Base-by-base conservation (phyloP, 345 rosid species). In the Iberis pinnata region DNA sequence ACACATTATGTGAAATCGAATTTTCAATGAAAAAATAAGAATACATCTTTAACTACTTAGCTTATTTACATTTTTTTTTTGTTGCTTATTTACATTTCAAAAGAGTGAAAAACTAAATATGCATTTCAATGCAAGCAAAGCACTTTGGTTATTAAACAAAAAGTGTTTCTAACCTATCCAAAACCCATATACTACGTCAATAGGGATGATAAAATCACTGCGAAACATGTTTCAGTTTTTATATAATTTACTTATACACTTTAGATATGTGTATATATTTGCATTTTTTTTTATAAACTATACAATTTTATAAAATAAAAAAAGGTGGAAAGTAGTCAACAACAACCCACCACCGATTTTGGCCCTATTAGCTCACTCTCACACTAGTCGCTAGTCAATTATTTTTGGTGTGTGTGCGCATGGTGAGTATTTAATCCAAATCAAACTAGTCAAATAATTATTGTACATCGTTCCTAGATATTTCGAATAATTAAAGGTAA, bases 271-370 rank as follows among this genome's bases (percentile, higher is more conserved):
- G 12, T 13, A 4, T 12, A 12, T 36, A 22, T 13, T 12, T 9
- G 31, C 3, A 19, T 6, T 22, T 22, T 22, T 20, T 24, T 44
- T 22, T n/a, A 19, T 37, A 50, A 32, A 51, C 56, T 51, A 53
- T 22, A 10, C 35, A 12, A 14, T 11, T 22, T 12, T 37, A 15
- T 12, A 5, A 31, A 9, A 20, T 0, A 2, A 19, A 17, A 45
- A 33, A 42, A 41, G 1, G 4, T 22, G 3, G 12, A 58, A 58
- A 58, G 7, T 9, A 52, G 70, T 66, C 70, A 66, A 66, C 60
- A 65, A 44, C 65, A 13, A 66, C 65, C 65, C 60, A 58, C 60
- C 65, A 52, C 60, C 20, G 18, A 37, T 43, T 58, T 58, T 58
- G 65, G 54, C 29, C 54, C 26, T 38, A 66, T 58, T 66, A 58